Percentiles rank a stretch among this genome's conserved stretches.
phyloP scores from a whole-genome alignment of 495 filamentous ascomycete genomes.

The Chlorociboria aeruginascens region DNA sequence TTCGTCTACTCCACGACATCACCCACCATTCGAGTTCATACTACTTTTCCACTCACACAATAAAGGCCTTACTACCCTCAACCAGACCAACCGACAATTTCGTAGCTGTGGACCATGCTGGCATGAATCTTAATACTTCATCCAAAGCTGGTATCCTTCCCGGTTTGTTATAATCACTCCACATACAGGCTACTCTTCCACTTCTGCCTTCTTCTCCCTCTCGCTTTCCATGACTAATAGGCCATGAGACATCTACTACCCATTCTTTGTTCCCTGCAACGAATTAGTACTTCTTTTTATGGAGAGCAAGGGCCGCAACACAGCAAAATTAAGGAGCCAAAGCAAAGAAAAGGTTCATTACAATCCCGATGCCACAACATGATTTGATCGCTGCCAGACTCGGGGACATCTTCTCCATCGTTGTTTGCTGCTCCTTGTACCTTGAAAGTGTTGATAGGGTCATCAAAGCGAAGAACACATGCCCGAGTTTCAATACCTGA shows the following conservation, averaged over 20 bases:
- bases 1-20: neutral
- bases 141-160: slow-evolving; percentile 76
- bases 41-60: slow-evolving; percentile 21
- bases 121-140: slow-evolving; percentile 63
- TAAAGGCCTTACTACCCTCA: slow-evolving; percentile 54
- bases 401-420: slow-evolving; percentile 38
- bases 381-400: slow-evolving; percentile 26
- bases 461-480: slow-evolving; percentile 55
- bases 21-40: neutral
- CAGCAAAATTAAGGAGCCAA: too few relatives aligned
- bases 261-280: slow-evolving; percentile 63
- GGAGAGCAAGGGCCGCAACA: too few relatives aligned
- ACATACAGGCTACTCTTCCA: slow-evolving; percentile 68
- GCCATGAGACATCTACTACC: slow-evolving; percentile 66
- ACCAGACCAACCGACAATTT: slow-evolving; percentile 73
- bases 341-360: too few relatives aligned
- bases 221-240: slow-evolving; percentile 10
- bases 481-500: slow-evolving; percentile 54
- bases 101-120: slow-evolving; percentile 63
- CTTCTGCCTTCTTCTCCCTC: slow-evolving; percentile 32
- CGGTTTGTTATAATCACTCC: slow-evolving; percentile 69
- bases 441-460: slow-evolving; percentile 46
- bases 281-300: too few relatives aligned
- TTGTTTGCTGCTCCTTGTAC: slow-evolving; percentile 41
- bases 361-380: slow-evolving; percentile 64